Evolutionary conservation across 495 filamentous ascomycete species (phyloP), one percentile per base, ranked within the genome.

Genomic region (Neurospora intermedia): DNA sequence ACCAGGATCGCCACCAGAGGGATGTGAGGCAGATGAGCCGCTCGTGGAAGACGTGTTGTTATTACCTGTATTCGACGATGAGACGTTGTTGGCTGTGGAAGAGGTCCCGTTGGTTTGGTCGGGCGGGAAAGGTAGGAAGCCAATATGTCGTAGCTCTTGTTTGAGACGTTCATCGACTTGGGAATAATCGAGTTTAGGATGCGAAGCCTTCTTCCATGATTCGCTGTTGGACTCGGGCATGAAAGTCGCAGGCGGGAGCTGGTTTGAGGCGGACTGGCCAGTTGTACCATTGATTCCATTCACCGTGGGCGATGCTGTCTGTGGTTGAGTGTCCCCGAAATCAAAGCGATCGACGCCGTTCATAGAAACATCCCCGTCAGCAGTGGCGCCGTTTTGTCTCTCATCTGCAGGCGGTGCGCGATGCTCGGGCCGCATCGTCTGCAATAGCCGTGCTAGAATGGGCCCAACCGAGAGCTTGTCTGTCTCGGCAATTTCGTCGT

Each of bases 401-500:
- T 88, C 86, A 71, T 92, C 89, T 35, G 85, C 85, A 8, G 89
- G 81, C 13, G 87, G 84, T 16, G 84, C 84, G 38, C 93, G 90
- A 75, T 93, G 88, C 77, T 97, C 94, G 8, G 94, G 94, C 16
- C 96, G 89, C 80, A 97, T 87, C 7, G 92, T 87, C 69, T 92
- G 89, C 41, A 97, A 87, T 3, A 98, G 84, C n/a, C 96, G 93
- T 46, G 91, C 88, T 38, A 97, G 83, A 11, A 98, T 80, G 0
- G 96, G 96, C 3, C 94, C 95, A 69, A 92, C 88, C 1, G 94
- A 97, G n/a, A 99, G 82, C 73, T 96, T 92, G 73, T 97, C 94
- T 13, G 91, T 95, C 78, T 97, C 94, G 7, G 90, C 89, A 42
- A 89, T 86, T 15, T 93, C 91, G 77, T 98, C 96, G 42, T 91